phyloP scores from a whole-genome alignment of 345 rosid genomes.

The Corchorus olitorius region DNA sequence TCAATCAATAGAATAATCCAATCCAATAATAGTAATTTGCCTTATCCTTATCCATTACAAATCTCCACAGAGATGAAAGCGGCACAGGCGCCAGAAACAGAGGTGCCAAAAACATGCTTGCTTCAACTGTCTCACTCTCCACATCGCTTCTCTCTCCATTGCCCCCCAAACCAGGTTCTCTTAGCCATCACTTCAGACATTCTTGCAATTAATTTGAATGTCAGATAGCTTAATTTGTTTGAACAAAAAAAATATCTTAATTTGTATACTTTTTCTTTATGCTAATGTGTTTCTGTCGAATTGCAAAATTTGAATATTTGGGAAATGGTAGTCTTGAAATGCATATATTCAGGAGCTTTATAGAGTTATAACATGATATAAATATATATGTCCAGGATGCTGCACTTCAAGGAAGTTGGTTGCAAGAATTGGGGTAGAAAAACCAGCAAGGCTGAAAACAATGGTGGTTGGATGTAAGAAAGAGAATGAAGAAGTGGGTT shows the following conservation, averaged over 20 bases:
- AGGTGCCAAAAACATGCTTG: no score
- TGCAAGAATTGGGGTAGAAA: constrained; percentile 22
- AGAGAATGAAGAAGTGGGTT: constrained; percentile 22
- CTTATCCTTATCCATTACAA: no score
- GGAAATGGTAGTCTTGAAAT: background rate
- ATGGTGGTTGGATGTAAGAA: constrained; percentile 30
- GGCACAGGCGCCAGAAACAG: no score
- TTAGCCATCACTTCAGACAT: background rate
- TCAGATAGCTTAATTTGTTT: background rate
- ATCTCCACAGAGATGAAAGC: no score
- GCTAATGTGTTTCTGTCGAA: background rate
- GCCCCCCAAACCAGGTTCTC: background rate
- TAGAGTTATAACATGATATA: background rate
- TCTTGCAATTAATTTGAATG: background rate
- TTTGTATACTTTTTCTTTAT: background rate
- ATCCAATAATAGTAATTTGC: background rate
- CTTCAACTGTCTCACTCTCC: background rate
- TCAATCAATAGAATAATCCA: no score
- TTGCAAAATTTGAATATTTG: background rate
- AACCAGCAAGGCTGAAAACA: constrained; percentile 21
- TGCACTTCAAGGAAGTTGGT: constrained; percentile 27
- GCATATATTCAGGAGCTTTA: background rate
- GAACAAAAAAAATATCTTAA: no score
- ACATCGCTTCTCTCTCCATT: constrained; percentile 3
- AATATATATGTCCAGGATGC: constrained; percentile 42